Percentiles rank a stretch among this genome's conserved stretches.
Conservation (phyloP, 306 rosid species). For the Arachis hypogaea region DNA sequence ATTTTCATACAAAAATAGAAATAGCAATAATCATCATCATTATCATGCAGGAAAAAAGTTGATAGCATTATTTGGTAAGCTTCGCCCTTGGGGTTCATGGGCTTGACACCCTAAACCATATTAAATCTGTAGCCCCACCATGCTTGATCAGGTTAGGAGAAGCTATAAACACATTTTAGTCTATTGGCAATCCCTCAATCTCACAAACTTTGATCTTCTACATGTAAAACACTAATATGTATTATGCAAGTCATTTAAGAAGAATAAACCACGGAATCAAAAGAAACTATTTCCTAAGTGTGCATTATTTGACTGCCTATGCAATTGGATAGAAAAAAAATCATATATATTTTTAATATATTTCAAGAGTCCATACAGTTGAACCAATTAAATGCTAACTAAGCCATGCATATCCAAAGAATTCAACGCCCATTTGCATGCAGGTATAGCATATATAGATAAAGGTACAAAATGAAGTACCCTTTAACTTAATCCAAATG, state of each 20-base stretch:
- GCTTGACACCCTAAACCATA: constrained; percentile 6
- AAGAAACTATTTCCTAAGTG: background rate
- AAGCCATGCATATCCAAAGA: no score
- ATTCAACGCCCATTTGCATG: background rate
- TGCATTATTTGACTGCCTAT: background rate
- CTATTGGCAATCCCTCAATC: background rate
- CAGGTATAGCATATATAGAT: background rate
- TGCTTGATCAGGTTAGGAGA: constrained; percentile 8
- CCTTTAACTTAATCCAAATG: constrained; percentile 29
- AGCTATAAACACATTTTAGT: background rate
- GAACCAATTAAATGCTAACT: no score
- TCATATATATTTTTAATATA: no score
- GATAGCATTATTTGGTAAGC: constrained; percentile 20
- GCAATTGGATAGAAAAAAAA: no score
- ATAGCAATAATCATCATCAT: background rate
- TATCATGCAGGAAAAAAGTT: constrained; percentile 6
- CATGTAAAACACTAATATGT: background rate
- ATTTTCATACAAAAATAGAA: background rate
- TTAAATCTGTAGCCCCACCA: background rate
- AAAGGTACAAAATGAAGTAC: background rate
- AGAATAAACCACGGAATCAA: background rate
- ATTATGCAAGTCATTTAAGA: background rate
- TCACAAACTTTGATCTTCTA: background rate
- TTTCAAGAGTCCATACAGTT: no score
- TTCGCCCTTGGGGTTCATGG: constrained; percentile 6